Evolutionary conservation across 129 eudicot species (phyloP), one percentile per base, ranked within the genome.

Genomic region (Kitagawia praeruptora): DNA sequence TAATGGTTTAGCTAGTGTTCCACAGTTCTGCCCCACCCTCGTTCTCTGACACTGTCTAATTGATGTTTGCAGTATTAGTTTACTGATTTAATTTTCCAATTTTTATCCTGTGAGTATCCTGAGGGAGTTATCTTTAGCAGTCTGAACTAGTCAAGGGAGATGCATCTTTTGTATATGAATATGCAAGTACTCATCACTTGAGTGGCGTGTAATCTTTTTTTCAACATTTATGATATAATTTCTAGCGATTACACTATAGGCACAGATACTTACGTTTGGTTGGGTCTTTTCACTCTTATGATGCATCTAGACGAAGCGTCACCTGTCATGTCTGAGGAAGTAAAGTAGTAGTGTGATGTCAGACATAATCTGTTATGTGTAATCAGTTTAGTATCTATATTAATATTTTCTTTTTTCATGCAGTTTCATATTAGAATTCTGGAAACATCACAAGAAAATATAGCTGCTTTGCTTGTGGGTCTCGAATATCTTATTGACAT

Each of bases 371-470:
- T 25, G 31, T 61, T 41, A 8, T 31, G 73, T 19, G 45, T 28
- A 73, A 10, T 8, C 53, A 41, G 19, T n/a, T 41, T 10, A 23
- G 28, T 13, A 42, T 18, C 77, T n/a, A 78, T 27, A 12, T 42
- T 77, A 73, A 80, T 71, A 8, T 39, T 42, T 41, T 74, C 3
- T 44, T 37, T 63, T 34, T 77, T 12, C 63, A 47, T 86, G 89
- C 97, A 96, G 99, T 83, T 83, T 77, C 99, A 96, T 82, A 96
- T 92, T 70, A 94, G 91, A 73, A 90, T 96, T 54, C 78, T 96
- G 69, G 99, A 96, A 77, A 82, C 97, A 16, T 51, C 91, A 54
- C 99, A 82, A 89, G 99, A 90, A 81, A 96, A 87, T 82, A 84
- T 89, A 80, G 77, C 85, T 90, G 80, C 86, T 0, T 91, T 96